Base-by-base conservation (phyloP, 768 basidiomycete genomes). In the Boletus patriciae region DNA sequence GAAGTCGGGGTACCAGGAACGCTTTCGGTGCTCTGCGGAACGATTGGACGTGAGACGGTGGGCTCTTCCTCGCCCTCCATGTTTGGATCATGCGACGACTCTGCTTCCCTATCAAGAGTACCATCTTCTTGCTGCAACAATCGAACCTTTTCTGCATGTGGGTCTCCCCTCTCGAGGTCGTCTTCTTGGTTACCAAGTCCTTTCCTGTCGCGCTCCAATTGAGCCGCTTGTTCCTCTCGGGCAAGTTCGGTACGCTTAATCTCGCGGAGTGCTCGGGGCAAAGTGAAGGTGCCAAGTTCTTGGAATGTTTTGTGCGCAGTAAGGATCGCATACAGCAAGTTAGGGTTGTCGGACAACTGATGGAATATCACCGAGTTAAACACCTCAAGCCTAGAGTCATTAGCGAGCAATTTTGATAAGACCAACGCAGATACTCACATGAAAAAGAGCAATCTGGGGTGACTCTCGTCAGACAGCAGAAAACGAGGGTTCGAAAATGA, bases 401-500 rank as follows among this genome's bases (percentile, higher is more conserved):
- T 27, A 21, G 36, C 34, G 49, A 50, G 45, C 12, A 44, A 27
- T 36, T 45, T 37, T 25, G 16, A 58, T 15, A 11, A 60, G 46
- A 33, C 13, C 13, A 45, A 29, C 6, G 19, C 12, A 45, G 33
- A 27, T 27, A 71, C 84, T 58, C 59, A 92, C 92, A 94, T 87
- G 70, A 93, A 97, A 73, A 91, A 98, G 33, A 98, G 80, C 31
- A 98, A 74, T 58, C 97, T 77, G 2, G 97, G 97, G 67, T 98
- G 94, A 8, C 95, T 93, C 72, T 98, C 97, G 60, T 98, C 97
- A 3, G 91, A 87, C 19, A 99, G 74, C 34, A 98, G 75, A 72
- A 98, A 98, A 3, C 85, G 75, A 0, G 97, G 92, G 57, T 88
- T 92, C 6, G 93, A 87, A 69, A 99, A 96, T 0, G 96, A 92